phyloP scores from a whole-genome alignment of 371 early-diverging fungal genomes.

The Paraphysoderma sedebokerense region DNA sequence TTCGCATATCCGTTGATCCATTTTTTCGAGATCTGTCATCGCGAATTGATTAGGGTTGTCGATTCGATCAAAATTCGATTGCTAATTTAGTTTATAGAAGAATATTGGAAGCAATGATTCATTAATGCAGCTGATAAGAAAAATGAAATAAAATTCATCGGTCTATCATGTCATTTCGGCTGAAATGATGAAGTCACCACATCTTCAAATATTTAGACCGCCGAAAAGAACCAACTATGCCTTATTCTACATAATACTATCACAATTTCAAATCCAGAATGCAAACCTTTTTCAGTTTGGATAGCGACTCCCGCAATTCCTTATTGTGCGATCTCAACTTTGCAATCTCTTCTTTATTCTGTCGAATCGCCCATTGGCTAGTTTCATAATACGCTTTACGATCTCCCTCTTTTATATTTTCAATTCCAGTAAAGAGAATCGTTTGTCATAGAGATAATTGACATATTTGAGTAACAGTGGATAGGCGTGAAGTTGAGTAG shows the following conservation, averaged over 20 bases:
- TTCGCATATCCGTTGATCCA: conserved; percentile 28
- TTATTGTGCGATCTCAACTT: conserved; percentile 21
- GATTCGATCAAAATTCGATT: not conserved
- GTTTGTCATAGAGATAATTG: no score
- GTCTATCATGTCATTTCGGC: no score
- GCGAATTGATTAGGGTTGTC: conserved; percentile 11
- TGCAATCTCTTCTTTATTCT: conserved; percentile 34
- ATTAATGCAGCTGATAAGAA: no score
- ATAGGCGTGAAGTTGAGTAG: no score
- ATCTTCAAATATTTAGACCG: no score
- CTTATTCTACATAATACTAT: no score
- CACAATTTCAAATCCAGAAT: no score
- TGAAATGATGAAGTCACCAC: no score
- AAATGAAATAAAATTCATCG: no score
- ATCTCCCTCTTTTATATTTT: conserved; percentile 32
- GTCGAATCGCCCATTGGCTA: conserved; percentile 30
- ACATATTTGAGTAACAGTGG: no score
- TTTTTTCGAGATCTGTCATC: conserved; percentile 25
- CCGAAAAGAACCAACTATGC: no score
- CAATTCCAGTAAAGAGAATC: no score
- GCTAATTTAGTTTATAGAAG: not conserved
- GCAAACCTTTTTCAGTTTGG: conserved; percentile 26
- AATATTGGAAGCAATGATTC: not conserved
- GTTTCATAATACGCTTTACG: conserved; percentile 39
- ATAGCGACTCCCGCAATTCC: conserved; percentile 25